Base-by-base conservation (phyloP, 2,329 filamentous ascomycete species). In the Fusarium compactum region DNA sequence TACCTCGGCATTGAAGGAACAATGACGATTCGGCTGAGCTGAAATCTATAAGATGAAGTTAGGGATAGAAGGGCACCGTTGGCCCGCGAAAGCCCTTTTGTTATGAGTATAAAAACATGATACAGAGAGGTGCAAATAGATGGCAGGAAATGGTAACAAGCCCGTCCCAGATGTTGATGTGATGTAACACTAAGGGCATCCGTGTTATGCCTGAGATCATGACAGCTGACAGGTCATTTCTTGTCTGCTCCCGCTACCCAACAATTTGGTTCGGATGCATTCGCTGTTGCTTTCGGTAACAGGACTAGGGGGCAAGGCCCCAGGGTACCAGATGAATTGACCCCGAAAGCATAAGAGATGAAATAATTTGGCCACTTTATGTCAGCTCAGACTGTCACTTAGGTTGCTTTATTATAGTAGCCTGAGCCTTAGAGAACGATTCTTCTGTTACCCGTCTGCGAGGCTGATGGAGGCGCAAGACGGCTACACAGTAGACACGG, bases 401-500 rank as follows among this genome's bases (percentile, higher is more conserved):
- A 30, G 29, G 12, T 12, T 30, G 12, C 12, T 14, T 30, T 30
- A 14, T 30, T 30, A 30, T 30, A 30, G 29, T 30, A 30, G 29
- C 29, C 29, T 30, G 14, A 7, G 12, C 29, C 29, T 14, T 30
- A 30, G 29, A 30, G 29, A 11, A 30, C 29, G 12, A 30, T 6
- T 30, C 29, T 30, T 30, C 29, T 14, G 29, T 30, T 30, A 29
- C 29, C 29, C 29, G 51, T 34, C 27, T 48, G 44, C 38, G 45
- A 32, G 34, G 54, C 47, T 59, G 43, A 41, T 47, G 29, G 30
- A 38, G 40, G 40, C 25, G 44, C 29, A 52, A 40, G 27, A 53
- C 20, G 25, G 68, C 65, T 71, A 70, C 67, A 71, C 57, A 51
- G 15, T 18, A 27, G 57, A 55, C 44, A 46, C 62, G 53, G 41